Base-by-base conservation (phyloP, 345 rosid genomes). In the Gossypium arboreum region DNA sequence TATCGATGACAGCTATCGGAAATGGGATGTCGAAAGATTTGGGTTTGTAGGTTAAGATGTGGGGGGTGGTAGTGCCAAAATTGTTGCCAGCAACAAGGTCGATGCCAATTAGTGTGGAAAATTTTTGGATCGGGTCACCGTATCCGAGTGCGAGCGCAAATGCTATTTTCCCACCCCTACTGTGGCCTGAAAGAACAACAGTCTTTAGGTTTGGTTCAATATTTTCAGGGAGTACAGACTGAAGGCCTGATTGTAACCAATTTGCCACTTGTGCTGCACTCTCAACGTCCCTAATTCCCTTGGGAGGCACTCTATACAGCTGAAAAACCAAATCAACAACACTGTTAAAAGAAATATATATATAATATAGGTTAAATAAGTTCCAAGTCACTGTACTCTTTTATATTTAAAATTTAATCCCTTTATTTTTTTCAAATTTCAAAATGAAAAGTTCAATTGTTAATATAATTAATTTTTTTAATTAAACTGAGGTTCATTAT, bases 161-260 rank as follows among this genome's bases (percentile, higher is more conserved):
- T 7, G 82, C 84, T 11, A 50, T 61, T 69, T 77, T 63, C 47
- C 87, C 89, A 12, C 87, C 86, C 52, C 86, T 77, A 57, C 87
- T 86, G 43, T 84, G 87, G 68, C 89, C 87, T 27, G 45, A 73
- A 3, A 86, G 77, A 24, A 74, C 71, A 9, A 86, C 52, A 25
- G 75, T 61, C 2, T 34, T 9, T 1, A 80, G 27, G 41, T 82
- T 77, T 2, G 72, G 56, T 25, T 58, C 16, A 41, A 75, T 51
- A 17, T 76, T 73, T 60, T 20, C 60, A 0, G 79, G 83, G 10
- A 84, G 79, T 0, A 71, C 10, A 3, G 73, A 24, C 11, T 63
- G 59, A 5, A 84, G 79, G 18, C 74, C 73, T 17, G 61, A 22
- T 34, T 67, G 66, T 25, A 84, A 25, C 89, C 85, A 86, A 51